Evolutionary conservation across 192 early-diverging fungal genomes (phyloP).

Genomic region (Coemansia javaensis): DNA sequence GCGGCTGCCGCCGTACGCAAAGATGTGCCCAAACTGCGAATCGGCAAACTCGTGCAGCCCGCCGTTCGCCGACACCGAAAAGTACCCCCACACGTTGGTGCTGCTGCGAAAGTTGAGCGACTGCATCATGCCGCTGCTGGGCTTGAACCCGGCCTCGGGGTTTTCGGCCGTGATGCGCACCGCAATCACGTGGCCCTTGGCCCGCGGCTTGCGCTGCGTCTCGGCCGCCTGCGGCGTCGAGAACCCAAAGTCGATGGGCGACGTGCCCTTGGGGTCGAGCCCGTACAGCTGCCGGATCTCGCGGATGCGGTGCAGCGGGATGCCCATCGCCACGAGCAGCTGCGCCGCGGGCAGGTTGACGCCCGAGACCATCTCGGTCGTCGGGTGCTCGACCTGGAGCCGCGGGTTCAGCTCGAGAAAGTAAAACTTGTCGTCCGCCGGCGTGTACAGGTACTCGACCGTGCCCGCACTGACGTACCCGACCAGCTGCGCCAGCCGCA

Average conservation of each 20-base stretch:
- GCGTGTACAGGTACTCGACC: slow-evolving; percentile 94
- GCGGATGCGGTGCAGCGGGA: slow-evolving; percentile 89
- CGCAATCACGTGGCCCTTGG: slow-evolving; percentile 98
- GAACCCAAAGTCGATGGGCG: slow-evolving; percentile 94
- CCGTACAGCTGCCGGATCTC: slow-evolving; percentile 97
- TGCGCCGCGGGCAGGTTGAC: slow-evolving; percentile 98
- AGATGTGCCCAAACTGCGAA: slow-evolving; percentile 98
- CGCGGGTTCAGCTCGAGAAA: slow-evolving; percentile 98
- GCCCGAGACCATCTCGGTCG: slow-evolving; percentile 98
- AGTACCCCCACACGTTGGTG: slow-evolving; percentile 99
- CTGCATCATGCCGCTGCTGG: slow-evolving; percentile 91
- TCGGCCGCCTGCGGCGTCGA: slow-evolving; percentile 64
- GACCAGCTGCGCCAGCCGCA: slow-evolving; percentile 86
- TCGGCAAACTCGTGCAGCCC: slow-evolving; percentile 99
- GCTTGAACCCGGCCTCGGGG: slow-evolving; percentile 99
- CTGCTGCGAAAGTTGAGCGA: slow-evolving; percentile 95
- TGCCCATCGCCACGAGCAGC: slow-evolving; percentile 98
- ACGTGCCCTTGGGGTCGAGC: slow-evolving; percentile 75
- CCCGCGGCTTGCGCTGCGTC: slow-evolving; percentile 85
- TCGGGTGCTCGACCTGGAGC: slow-evolving; percentile 98
- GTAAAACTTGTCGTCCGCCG: slow-evolving; percentile 80
- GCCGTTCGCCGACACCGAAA: slow-evolving; percentile 89
- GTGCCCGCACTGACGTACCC: slow-evolving; percentile 96
- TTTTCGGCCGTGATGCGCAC: slow-evolving; percentile 98
- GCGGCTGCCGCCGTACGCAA: slow-evolving; percentile 92